Evolutionary conservation across 2,329 filamentous ascomycete genomes (phyloP).

Genomic region (Setomelanomma holmii): DNA sequence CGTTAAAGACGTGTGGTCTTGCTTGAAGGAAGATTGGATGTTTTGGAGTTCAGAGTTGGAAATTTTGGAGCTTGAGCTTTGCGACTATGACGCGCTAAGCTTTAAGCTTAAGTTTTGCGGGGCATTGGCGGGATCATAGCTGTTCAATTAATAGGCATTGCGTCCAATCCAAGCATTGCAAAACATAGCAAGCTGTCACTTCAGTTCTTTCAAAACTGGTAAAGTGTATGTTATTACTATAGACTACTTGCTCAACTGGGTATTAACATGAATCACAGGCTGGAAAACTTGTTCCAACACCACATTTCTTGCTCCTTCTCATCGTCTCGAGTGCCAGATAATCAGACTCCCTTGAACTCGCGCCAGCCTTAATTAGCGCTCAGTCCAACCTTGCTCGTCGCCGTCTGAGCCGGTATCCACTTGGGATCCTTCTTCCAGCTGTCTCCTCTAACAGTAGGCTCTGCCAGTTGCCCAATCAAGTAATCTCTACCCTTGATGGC

Average conservation of each 20-base stretch:
- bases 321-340: too few relatives aligned
- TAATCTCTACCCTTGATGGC: conserved; percentile 55
- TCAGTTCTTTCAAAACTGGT: too few relatives aligned
- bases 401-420: conserved; percentile 39
- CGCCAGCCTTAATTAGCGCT: conserved; percentile 20
- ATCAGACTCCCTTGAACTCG: too few relatives aligned
- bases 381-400: conserved; percentile 24
- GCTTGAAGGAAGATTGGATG: neutral
- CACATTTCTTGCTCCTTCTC: too few relatives aligned
- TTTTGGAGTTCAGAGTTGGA: conserved; percentile 12
- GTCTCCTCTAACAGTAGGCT: conserved; percentile 36
- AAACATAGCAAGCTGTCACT: too few relatives aligned
- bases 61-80: conserved; percentile 36
- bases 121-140: conserved; percentile 11
- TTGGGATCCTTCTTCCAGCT: conserved; percentile 46
- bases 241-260: neutral
- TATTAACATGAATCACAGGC: neutral
- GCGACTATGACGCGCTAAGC: conserved; percentile 28
- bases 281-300: too few relatives aligned
- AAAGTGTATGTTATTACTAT: neutral
- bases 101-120: conserved; percentile 21
- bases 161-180: too few relatives aligned
- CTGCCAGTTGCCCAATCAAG: conserved; percentile 38
- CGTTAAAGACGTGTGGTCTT: neutral
- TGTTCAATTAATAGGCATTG: too few relatives aligned